Evolutionary conservation across 2,329 filamentous ascomycete species (phyloP).

Genomic region (Fusarium sororula): DNA sequence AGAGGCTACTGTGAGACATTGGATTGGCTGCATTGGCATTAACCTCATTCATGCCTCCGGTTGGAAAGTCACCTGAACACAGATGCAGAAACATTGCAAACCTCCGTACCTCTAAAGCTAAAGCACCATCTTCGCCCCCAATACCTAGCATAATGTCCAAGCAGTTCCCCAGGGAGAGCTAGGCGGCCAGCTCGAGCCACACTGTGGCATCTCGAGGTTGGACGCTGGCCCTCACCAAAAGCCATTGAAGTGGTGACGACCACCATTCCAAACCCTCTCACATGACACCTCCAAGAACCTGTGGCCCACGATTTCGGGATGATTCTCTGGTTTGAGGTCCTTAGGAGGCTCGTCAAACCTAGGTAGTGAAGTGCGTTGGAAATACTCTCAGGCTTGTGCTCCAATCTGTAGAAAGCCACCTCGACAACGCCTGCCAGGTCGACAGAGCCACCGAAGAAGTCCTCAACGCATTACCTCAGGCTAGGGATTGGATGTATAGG

Average conservation of each 20-base stretch:
- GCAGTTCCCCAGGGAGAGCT: background rate
- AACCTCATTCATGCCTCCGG: background rate
- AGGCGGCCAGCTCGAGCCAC: background rate
- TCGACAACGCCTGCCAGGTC: background rate
- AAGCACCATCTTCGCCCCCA: background rate
- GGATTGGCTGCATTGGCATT: background rate
- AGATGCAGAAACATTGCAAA: background rate
- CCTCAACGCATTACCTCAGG: background rate
- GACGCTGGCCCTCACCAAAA: background rate
- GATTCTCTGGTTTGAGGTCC: background rate
- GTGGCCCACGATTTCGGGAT: background rate
- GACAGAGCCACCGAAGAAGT: background rate
- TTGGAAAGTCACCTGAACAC: background rate
- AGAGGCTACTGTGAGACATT: conserved; percentile 5
- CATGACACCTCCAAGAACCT: background rate
- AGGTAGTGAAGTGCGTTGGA: background rate
- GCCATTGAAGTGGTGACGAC: background rate
- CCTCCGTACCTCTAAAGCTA: background rate
- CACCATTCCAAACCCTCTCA: background rate
- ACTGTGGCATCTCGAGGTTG: background rate
- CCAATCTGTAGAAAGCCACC: background rate
- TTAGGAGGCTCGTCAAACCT: background rate
- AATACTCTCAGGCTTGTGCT: background rate
- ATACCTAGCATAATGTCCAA: background rate
- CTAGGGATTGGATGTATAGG: background rate